phyloP scores from a whole-genome alignment of 768 basidiomycete genomes.

The Polyporus arcularius region DNA sequence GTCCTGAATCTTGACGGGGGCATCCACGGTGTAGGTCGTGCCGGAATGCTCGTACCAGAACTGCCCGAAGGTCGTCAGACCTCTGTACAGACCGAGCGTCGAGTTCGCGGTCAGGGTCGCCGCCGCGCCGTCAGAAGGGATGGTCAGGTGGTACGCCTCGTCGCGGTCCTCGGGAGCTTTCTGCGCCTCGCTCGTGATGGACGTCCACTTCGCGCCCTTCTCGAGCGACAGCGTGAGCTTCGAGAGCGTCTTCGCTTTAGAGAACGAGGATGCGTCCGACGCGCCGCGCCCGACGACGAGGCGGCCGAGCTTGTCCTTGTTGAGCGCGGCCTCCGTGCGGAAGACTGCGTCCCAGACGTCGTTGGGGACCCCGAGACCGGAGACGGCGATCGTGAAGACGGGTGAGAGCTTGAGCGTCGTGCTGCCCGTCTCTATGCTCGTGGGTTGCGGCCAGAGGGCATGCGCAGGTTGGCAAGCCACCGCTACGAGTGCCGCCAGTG shows the following conservation, averaged over 20 bases:
- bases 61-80: conserved; percentile 72
- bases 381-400: conserved; percentile 51
- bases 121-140: conserved; percentile 55
- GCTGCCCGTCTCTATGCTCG: conserved; percentile 30
- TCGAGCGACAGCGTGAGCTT: conserved; percentile 46
- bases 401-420: conserved; percentile 41
- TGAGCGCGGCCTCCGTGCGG: conserved; percentile 46
- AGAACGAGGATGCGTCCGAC: conserved; percentile 41
- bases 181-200: conserved; percentile 56
- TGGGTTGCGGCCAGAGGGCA: conserved; percentile 42
- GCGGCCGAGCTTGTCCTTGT: conserved; percentile 57
- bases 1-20: conserved; percentile 63
- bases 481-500: conserved; percentile 23
- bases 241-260: conserved; percentile 42
- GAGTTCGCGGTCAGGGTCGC: conserved; percentile 62
- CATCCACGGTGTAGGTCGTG: conserved; percentile 52
- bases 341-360: conserved; percentile 62
- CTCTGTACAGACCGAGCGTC: conserved; percentile 67
- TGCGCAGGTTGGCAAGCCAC: conserved; percentile 16
- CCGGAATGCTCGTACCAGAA: conserved; percentile 59
- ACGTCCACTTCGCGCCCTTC: conserved; percentile 29
- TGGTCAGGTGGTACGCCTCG: conserved; percentile 60
- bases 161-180: conserved; percentile 49
- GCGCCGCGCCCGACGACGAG: conserved; percentile 62
- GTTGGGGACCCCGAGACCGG: conserved; percentile 41